A percentile compares a stretch with the other conserved stretches of the same genome.
Evolutionary conservation across 371 early-diverging fungal species (phyloP).

Genomic region (Saksenaea vasiformis): DNA sequence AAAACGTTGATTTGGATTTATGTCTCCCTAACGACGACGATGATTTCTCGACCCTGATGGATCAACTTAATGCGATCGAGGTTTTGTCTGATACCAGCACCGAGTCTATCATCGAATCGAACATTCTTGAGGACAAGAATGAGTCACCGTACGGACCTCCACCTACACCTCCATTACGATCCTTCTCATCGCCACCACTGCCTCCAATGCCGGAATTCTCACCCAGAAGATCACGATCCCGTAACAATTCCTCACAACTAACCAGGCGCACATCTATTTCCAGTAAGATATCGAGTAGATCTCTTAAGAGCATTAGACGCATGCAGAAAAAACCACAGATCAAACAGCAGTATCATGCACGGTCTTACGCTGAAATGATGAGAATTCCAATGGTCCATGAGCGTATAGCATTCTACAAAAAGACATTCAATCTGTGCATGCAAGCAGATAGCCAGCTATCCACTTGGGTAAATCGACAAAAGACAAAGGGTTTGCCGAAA

Average conservation of each 20-base stretch:
- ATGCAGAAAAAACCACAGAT: neutral
- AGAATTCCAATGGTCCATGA: conserved; percentile 36
- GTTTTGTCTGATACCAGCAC: neutral
- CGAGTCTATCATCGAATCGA: neutral
- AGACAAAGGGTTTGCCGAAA: conserved; percentile 26
- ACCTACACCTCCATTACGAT: neutral
- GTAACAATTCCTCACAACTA: neutral
- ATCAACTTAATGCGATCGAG: conserved; percentile 14
- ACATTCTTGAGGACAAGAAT: neutral
- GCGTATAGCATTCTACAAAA: conserved; percentile 39
- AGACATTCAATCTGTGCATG: conserved; percentile 29
- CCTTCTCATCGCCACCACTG: neutral
- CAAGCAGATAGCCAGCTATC: conserved; percentile 27
- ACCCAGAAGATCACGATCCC: conserved; percentile 7
- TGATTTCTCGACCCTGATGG: conserved; percentile 22
- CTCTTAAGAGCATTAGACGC: conserved; percentile 4
- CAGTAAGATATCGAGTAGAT: neutral
- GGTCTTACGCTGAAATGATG: conserved; percentile 43
- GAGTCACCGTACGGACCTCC: neutral
- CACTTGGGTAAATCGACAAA: conserved; percentile 21
- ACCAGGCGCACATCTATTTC: neutral
- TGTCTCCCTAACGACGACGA: conserved; percentile 2
- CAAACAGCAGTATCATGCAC: conserved; percentile 26
- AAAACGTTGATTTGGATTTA: conserved; percentile 16
- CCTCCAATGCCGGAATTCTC: neutral